Evolutionary conservation across 176 grass and related monocot species (phyloP).

Genomic region (Tuctoria greenei): DNA sequence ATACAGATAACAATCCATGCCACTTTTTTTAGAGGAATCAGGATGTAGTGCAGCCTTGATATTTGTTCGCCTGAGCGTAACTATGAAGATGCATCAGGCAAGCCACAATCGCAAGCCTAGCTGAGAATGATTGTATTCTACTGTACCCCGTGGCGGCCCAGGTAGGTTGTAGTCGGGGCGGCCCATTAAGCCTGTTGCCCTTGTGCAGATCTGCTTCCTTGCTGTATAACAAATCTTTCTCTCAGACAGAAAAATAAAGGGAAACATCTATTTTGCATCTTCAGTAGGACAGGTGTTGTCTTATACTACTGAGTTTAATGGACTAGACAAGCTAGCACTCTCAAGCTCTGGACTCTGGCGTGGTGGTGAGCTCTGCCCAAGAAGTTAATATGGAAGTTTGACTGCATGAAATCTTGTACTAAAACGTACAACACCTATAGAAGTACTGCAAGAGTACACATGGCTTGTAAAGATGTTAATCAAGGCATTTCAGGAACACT

Average conservation of each 20-base stretch:
- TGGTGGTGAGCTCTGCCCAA: slow-evolving; percentile 26
- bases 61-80: not conserved
- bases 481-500: slow-evolving; percentile 36
- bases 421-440: slow-evolving; percentile 36
- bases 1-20: not conserved
- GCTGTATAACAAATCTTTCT: not conserved
- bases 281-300: not conserved
- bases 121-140: not conserved
- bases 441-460: not conserved
- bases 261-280: not conserved
- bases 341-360: slow-evolving; percentile 22
- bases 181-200: not conserved
- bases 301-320: slow-evolving; percentile 7
- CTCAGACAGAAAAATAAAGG: not conserved
- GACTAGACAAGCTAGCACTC: slow-evolving; percentile 6
- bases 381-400: slow-evolving; percentile 41
- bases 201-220: no score
- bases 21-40: not conserved
- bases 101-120: not conserved
- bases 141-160: not conserved
- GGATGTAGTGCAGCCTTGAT: not conserved
- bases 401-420: slow-evolving; percentile 46
- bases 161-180: not conserved
- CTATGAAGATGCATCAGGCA: not conserved
- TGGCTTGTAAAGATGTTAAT: slow-evolving; percentile 23